A percentile compares a stretch with the other conserved stretches of the same genome.
These are phyloP conservation scores for Marasmius oreades DNA, from an alignment of 1,284 basidiomycete genomes.

Conservation along the genomic window DNA sequence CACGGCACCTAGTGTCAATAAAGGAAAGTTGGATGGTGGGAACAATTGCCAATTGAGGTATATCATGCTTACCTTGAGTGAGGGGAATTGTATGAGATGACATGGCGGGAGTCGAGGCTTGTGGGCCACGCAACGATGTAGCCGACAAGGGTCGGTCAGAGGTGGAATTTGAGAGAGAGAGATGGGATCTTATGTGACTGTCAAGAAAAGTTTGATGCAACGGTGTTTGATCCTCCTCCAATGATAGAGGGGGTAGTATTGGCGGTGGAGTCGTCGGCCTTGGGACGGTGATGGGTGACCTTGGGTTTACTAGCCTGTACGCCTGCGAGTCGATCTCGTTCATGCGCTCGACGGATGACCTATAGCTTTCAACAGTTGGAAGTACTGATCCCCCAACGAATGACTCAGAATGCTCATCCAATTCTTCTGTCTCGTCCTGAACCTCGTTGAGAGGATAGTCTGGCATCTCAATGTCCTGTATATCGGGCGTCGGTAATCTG, in stretches of 20 bases:
- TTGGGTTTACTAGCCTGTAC: constrained; percentile 24
- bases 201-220: constrained; percentile 15
- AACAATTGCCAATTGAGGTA: neutral
- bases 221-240: constrained; percentile 16
- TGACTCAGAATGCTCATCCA: constrained; percentile 14
- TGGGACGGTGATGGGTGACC: constrained; percentile 22
- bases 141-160: neutral
- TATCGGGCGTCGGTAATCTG: constrained; percentile 37
- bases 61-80: neutral
- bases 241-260: constrained; percentile 31
- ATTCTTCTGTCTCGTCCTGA: constrained; percentile 18
- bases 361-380: constrained; percentile 33
- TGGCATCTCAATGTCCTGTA: constrained; percentile 47
- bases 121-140: neutral
- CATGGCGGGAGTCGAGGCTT: neutral
- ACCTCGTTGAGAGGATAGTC: constrained; percentile 28
- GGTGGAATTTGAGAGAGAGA: constrained; percentile 11
- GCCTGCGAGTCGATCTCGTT: constrained; percentile 47
- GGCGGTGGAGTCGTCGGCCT: constrained; percentile 27
- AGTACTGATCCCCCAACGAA: constrained; percentile 7
- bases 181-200: constrained; percentile 15
- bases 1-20: neutral
- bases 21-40: neutral
- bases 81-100: neutral
- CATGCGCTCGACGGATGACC: constrained; percentile 48